A percentile compares a stretch with the other conserved stretches of the same genome.
These are phyloP conservation scores for Xylariaceae sp. DNA, from an alignment of 2,329 filamentous ascomycete species.

Conservation along the genomic window DNA sequence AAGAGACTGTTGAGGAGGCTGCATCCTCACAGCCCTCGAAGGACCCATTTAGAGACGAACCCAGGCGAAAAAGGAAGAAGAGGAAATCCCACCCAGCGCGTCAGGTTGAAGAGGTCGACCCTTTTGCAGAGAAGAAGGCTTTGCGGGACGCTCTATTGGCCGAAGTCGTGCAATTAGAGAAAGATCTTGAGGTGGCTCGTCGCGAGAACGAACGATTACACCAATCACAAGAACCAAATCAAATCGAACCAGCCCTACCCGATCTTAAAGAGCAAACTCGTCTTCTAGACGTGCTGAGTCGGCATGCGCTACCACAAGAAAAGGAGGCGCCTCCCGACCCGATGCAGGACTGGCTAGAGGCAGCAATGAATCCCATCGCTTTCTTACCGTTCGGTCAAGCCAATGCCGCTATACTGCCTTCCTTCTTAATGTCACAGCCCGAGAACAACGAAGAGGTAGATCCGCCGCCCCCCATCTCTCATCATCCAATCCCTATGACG, in stretches of 20 bases:
- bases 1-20: conserved; percentile 9
- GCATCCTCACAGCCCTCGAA: conserved; percentile 7
- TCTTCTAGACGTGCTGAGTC: conserved; percentile 49
- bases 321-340: conserved; percentile 37
- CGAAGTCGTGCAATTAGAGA: conserved; percentile 62
- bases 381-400: conserved; percentile 58
- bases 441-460: conserved; percentile 40
- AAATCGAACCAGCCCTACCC: conserved; percentile 32
- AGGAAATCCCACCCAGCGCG: conserved; percentile 47
- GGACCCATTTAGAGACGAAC: conserved; percentile 22
- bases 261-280: conserved; percentile 44
- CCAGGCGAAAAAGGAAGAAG: conserved; percentile 25
- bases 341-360: conserved; percentile 52
- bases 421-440: conserved; percentile 25
- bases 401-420: conserved; percentile 34
- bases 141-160: conserved; percentile 58
- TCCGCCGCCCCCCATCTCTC: conserved; percentile 58
- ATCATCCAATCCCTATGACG: conserved; percentile 67
- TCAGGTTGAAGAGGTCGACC: conserved; percentile 48
- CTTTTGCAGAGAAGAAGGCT: conserved; percentile 56
- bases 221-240: conserved; percentile 45
- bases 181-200: conserved; percentile 62
- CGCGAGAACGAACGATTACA: conserved; percentile 64
- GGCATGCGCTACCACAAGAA: conserved; percentile 49
- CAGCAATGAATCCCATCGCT: conserved; percentile 56